Conservation (phyloP, 192 early-diverging fungal species). For the Thoreauomyces humboldtii region DNA sequence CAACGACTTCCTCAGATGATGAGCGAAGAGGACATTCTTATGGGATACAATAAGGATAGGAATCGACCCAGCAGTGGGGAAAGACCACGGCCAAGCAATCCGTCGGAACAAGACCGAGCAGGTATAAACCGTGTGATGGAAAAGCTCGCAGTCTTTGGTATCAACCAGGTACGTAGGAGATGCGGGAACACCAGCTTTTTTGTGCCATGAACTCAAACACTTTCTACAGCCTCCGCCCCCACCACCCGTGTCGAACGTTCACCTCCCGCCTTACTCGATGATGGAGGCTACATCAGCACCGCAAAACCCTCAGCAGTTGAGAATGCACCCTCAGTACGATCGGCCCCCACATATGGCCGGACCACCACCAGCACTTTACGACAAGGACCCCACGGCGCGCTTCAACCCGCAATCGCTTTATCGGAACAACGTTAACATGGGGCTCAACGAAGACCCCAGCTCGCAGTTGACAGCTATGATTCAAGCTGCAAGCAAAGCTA, state of each 20-base stretch:
- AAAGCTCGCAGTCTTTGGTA: conserved; percentile 24
- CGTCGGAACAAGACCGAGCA: conserved; percentile 22
- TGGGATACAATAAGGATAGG: neutral
- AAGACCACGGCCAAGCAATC: neutral
- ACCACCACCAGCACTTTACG: neutral
- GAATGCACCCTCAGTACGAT: neutral
- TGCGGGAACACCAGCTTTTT: too few relatives aligned
- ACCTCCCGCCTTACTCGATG: too few relatives aligned
- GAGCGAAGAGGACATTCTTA: conserved; percentile 17
- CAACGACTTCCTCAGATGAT: conserved; percentile 1
- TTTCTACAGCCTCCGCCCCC: too few relatives aligned
- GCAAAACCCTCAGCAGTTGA: too few relatives aligned
- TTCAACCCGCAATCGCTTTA: conserved; percentile 15
- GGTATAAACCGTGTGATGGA: conserved; percentile 27
- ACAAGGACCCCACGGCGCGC: neutral
- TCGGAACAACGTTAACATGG: conserved; percentile 18
- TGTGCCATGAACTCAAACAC: too few relatives aligned
- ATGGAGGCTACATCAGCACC: too few relatives aligned
- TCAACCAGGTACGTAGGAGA: conserved; percentile 13
- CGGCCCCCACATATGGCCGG: conserved; percentile 1
- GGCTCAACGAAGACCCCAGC: conserved; percentile 22
- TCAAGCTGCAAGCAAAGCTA: conserved; percentile 28
- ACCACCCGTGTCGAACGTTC: too few relatives aligned
- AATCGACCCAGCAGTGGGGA: neutral
- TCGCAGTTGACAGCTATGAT: conserved; percentile 28